phyloP scores from a whole-genome alignment of 768 basidiomycete genomes.

The Suillus cothurnatus region DNA sequence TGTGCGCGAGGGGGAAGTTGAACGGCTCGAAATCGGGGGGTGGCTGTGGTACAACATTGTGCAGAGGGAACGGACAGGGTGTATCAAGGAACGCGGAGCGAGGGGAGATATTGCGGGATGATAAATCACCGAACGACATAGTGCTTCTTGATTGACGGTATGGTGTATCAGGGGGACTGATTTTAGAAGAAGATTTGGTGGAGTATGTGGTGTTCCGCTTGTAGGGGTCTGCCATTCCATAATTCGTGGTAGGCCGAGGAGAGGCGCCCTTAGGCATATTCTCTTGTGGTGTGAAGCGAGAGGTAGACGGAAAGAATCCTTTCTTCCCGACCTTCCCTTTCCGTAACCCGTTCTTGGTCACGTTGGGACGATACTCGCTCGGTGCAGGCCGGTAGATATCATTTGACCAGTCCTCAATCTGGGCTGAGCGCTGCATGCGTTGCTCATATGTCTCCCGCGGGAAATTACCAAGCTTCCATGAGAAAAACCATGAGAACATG shows the following conservation, averaged over 20 bases:
- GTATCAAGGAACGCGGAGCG: constrained; percentile 58
- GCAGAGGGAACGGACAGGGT: constrained; percentile 91
- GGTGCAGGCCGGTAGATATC: constrained; percentile 96
- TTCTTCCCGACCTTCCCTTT: constrained; percentile 53
- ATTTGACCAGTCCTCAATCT: constrained; percentile 96
- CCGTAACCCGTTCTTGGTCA: constrained; percentile 67
- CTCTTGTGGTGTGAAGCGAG: constrained; percentile 77
- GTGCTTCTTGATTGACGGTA: constrained; percentile 81
- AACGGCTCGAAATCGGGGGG: constrained; percentile 91
- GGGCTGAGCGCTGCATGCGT: constrained; percentile 83
- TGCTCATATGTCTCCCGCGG: constrained; percentile 91
- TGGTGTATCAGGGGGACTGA: constrained; percentile 76
- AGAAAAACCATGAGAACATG: constrained; percentile 97
- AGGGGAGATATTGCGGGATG: constrained; percentile 29
- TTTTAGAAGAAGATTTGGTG: constrained; percentile 43
- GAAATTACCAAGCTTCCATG: constrained; percentile 94
- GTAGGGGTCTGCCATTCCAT: constrained; percentile 68
- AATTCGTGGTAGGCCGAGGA: constrained; percentile 61
- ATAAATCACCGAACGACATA: constrained; percentile 63
- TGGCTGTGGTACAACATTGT: constrained; percentile 91
- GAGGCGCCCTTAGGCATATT: constrained; percentile 52
- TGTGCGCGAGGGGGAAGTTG: constrained; percentile 92
- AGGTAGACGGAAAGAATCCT: constrained; percentile 66
- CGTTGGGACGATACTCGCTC: constrained; percentile 87
- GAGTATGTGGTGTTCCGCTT: constrained; percentile 63